These are phyloP conservation scores for Pulveroboletus sp. DNA, from an alignment of 1,284 basidiomycete genomes.

Conservation along the genomic window DNA sequence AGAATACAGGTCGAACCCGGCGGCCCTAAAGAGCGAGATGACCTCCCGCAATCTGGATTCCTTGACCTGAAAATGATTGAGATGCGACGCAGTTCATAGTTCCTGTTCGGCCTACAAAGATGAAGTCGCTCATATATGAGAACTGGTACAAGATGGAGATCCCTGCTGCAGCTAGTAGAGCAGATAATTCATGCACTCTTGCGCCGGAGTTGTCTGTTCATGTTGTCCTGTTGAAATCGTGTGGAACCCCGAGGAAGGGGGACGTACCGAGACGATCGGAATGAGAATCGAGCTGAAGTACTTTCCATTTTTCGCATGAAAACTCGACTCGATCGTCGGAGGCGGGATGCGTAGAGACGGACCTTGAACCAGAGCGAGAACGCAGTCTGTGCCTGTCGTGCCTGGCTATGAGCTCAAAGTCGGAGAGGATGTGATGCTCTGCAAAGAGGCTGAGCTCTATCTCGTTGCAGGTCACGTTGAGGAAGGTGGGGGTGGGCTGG, in stretches of 20 bases:
- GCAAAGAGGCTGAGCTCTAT: conserved; percentile 72
- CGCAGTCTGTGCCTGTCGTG: conserved; percentile 50
- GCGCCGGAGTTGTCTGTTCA: conserved; percentile 61
- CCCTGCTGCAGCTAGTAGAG: conserved; percentile 72
- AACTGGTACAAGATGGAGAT: conserved; percentile 86
- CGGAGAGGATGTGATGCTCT: conserved; percentile 51
- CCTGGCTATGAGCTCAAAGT: conserved; percentile 60
- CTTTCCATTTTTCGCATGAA: conserved; percentile 67
- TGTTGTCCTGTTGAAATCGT: conserved; percentile 4
- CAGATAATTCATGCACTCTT: conserved; percentile 75
- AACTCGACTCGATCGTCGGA: conserved; percentile 55
- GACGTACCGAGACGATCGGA: conserved; percentile 57
- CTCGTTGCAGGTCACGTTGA: conserved; percentile 73
- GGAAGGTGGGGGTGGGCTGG: conserved; percentile 58
- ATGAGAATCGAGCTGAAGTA: conserved; percentile 75
- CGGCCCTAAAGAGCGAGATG: conserved; percentile 52
- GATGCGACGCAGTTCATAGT: neutral
- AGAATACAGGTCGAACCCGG: conserved; percentile 70
- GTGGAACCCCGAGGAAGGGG: neutral
- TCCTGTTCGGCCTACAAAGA: conserved; percentile 52
- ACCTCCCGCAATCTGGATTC: conserved; percentile 59
- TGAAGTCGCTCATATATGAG: conserved; percentile 82
- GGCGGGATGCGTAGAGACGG: conserved; percentile 29
- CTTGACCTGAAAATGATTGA: conserved; percentile 49
- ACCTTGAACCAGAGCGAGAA: conserved; percentile 36